Percentiles rank a stretch among this genome's conserved stretches.
These are phyloP conservation scores for Aegilops tauschii DNA, from an alignment of 176 grass and related monocot genomes.

Conservation along the genomic window DNA sequence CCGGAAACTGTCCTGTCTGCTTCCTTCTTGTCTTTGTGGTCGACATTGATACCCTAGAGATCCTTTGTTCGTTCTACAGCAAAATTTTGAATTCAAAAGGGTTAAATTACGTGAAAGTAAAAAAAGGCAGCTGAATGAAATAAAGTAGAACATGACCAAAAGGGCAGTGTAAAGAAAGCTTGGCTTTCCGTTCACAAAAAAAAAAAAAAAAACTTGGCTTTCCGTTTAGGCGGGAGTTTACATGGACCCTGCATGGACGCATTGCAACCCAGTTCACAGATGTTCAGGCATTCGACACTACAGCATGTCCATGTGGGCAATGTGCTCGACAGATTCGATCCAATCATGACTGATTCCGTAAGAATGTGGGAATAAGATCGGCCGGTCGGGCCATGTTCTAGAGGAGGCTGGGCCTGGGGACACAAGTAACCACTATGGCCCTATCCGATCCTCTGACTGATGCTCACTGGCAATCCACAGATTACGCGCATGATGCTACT, in stretches of 20 bases:
- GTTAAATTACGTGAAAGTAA: background rate
- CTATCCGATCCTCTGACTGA: background rate
- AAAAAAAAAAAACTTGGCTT: background rate
- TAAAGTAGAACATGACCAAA: conserved; percentile 10
- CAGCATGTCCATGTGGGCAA: background rate
- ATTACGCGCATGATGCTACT: background rate
- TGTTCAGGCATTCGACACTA: no score
- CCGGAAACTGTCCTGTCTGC: conserved; percentile 14
- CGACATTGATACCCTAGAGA: background rate
- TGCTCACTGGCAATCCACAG: background rate
- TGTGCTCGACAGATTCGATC: background rate
- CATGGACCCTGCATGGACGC: background rate
- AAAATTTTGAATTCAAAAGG: background rate
- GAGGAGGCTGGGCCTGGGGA: no score
- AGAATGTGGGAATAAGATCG: background rate
- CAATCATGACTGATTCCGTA: background rate
- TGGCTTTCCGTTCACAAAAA: conserved; percentile 11
- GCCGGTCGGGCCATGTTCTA: background rate
- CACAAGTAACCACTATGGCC: no score
- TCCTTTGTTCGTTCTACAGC: conserved; percentile 2
- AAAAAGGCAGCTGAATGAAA: background rate
- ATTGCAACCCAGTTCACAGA: no score
- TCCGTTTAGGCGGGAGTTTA: conserved; percentile 37
- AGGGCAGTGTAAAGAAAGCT: background rate
- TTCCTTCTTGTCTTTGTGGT: conserved; percentile 23